These are phyloP conservation scores for Leishmania guyanensis DNA, from an alignment of 208 protist species.

Conservation along the genomic window DNA sequence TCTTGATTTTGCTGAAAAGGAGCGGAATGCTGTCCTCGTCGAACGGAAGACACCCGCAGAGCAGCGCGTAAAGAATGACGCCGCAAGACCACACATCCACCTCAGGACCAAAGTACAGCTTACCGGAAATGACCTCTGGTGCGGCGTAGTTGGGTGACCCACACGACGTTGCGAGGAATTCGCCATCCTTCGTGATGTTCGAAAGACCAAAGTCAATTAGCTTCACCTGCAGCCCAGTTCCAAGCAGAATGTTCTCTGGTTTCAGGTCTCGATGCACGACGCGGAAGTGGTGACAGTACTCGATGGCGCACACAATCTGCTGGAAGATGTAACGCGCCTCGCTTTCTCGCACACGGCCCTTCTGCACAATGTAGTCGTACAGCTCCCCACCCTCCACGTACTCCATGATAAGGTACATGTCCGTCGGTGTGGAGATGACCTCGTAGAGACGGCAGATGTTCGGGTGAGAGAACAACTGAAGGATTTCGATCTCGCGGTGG, in stretches of 20 bases:
- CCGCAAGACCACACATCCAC: constrained; percentile 96
- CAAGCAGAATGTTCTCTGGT: constrained; percentile 94
- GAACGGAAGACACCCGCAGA: constrained; percentile 94
- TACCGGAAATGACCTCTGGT: constrained; percentile 93
- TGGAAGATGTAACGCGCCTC: constrained; percentile 97
- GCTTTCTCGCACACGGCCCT: constrained; percentile 94
- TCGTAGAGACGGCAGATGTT: constrained; percentile 99
- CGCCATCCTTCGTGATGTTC: constrained; percentile 92
- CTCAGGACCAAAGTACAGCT: constrained; percentile 92
- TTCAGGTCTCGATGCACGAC: constrained; percentile 95
- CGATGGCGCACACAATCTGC: constrained; percentile 98
- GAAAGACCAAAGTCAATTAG: constrained; percentile 96
- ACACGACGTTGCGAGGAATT: constrained; percentile 92
- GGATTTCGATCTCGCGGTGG: constrained; percentile 98
- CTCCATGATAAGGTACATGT: constrained; percentile 99
- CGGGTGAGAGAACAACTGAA: constrained; percentile 98
- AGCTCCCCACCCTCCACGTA: constrained; percentile 98
- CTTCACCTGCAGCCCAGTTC: constrained; percentile 90
- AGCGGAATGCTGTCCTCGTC: constrained; percentile 91
- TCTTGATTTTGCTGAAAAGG: constrained; percentile 93
- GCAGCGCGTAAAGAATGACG: constrained; percentile 94
- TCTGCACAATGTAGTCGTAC: constrained; percentile 99
- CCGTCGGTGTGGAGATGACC: constrained; percentile 97
- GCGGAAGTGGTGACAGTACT: constrained; percentile 98
- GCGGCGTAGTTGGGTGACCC: constrained; percentile 95